Conservation (phyloP, 2,329 filamentous ascomycete genomes). For the Colletotrichum lindemuthianum region DNA sequence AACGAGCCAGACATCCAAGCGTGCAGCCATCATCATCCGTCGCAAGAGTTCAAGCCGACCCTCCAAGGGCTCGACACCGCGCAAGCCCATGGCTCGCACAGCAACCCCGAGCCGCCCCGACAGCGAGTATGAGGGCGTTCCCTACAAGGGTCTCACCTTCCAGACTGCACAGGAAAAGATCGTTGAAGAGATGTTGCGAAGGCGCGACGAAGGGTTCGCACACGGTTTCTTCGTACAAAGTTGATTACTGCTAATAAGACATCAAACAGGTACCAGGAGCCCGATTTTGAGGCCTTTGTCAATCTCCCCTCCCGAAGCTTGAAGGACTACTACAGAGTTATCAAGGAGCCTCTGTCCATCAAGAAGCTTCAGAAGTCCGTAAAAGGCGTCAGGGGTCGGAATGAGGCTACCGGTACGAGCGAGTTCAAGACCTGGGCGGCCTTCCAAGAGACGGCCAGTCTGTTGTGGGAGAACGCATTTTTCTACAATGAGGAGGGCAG, state of each 20-base stretch:
- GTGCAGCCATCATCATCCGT: conserved; percentile 50
- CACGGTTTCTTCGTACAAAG: conserved; percentile 5
- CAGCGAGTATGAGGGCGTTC: conserved; percentile 63
- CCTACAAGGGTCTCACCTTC: conserved; percentile 79
- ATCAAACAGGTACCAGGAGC: conserved; percentile 69
- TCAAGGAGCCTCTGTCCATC: conserved; percentile 82
- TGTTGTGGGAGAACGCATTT: conserved; percentile 88
- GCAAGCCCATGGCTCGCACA: conserved; percentile 43
- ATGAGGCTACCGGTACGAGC: conserved; percentile 68
- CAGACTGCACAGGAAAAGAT: conserved; percentile 90
- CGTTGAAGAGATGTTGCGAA: conserved; percentile 77
- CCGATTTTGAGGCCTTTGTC: conserved; percentile 78
- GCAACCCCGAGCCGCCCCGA: conserved; percentile 57
- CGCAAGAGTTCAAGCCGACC: conserved; percentile 48
- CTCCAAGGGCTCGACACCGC: conserved; percentile 46
- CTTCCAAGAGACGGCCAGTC: conserved; percentile 81
- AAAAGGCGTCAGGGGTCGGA: conserved; percentile 76
- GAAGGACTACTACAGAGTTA: conserved; percentile 88
- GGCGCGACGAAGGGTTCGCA: conserved; percentile 71
- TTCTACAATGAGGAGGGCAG: conserved; percentile 94
- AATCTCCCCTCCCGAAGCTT: conserved; percentile 79
- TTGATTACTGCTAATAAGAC: conserved; percentile 14
- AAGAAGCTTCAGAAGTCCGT: conserved; percentile 81
- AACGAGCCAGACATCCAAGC: conserved; percentile 40
- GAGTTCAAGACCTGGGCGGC: conserved; percentile 85